Percentiles rank a stretch among this genome's conserved stretches.
Evolutionary conservation across 116 monocot genomes (phyloP).

Genomic region (Iris pallida): DNA sequence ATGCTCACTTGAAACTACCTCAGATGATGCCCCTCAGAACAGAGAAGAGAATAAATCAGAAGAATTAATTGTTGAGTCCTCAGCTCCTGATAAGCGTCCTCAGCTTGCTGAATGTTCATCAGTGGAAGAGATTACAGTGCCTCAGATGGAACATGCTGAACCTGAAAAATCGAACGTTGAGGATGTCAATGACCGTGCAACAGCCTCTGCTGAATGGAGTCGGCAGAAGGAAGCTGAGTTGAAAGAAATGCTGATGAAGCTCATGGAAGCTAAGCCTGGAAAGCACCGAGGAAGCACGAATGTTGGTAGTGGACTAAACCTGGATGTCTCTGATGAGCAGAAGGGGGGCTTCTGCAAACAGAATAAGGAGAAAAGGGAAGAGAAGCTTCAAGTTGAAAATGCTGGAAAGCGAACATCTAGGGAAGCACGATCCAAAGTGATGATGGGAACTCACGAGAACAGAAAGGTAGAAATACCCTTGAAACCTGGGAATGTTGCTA

Average conservation of each 20-base stretch:
- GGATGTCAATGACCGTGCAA: constrained; percentile 40
- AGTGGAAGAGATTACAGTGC: constrained; percentile 11
- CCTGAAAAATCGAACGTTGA: constrained; percentile 18
- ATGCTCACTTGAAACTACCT: constrained; percentile 28
- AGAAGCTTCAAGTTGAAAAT: constrained; percentile 54
- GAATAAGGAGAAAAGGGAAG: constrained; percentile 65
- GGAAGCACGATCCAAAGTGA: constrained; percentile 43
- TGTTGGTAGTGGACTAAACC: constrained; percentile 2
- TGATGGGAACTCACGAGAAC: constrained; percentile 36
- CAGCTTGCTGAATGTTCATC: constrained; percentile 9
- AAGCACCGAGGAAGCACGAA: constrained; percentile 21
- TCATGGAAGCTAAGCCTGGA: constrained; percentile 66
- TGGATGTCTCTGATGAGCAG: constrained; percentile 32
- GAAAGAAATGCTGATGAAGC: constrained; percentile 75
- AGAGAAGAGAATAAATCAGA: constrained; percentile 22
- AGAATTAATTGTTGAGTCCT: constrained; percentile 25
- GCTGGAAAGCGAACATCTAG: constrained; percentile 42
- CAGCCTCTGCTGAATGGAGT: constrained; percentile 74
- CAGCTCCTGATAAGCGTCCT: constrained; percentile 12
- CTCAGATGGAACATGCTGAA: constrained; percentile 21
- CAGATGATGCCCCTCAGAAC: constrained; percentile 19
- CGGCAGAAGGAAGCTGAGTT: constrained; percentile 85
- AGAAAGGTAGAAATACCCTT: constrained; percentile 36
- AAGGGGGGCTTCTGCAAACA: constrained; percentile 45
- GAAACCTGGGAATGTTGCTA: constrained; percentile 26